These are phyloP conservation scores for Aspergillus sp. DNA, from an alignment of 2,329 filamentous ascomycete species.

Conservation along the genomic window DNA sequence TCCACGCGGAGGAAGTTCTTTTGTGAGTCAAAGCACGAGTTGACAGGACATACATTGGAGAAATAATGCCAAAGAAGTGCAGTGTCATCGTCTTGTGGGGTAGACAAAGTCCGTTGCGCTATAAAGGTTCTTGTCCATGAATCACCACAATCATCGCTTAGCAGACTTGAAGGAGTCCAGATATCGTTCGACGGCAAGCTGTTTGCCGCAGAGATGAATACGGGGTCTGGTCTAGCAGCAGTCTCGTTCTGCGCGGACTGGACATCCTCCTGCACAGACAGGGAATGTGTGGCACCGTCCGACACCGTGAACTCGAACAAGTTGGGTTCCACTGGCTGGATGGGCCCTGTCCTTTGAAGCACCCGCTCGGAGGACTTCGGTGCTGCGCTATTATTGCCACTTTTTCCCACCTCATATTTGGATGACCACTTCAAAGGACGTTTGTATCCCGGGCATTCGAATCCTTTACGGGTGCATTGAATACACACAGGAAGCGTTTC, in stretches of 20 bases:
- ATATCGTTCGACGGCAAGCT: too few relatives aligned
- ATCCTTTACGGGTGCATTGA: constrained; percentile 10
- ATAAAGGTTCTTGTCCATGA: too few relatives aligned
- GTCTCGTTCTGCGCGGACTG: too few relatives aligned
- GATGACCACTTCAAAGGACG: constrained; percentile 13
- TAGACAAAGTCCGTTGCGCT: neutral
- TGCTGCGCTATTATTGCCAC: neutral
- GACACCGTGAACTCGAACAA: too few relatives aligned
- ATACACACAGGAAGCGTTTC: constrained; percentile 9
- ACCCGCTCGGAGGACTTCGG: neutral
- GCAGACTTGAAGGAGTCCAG: too few relatives aligned
- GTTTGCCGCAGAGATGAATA: too few relatives aligned
- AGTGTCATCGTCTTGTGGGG: neutral
- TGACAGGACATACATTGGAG: neutral
- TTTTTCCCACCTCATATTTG: constrained; percentile 9
- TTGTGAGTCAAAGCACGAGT: constrained; percentile 7
- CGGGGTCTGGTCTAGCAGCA: too few relatives aligned
- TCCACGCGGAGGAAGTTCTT: neutral
- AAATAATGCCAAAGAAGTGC: neutral
- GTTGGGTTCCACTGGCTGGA: neutral
- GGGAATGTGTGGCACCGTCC: too few relatives aligned
- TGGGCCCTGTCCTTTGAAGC: neutral
- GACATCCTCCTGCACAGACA: too few relatives aligned
- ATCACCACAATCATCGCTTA: too few relatives aligned
- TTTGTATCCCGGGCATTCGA: constrained; percentile 12